Percentiles rank a stretch among this genome's conserved stretches.
Conservation (phyloP, 1,284 basidiomycete genomes). For the Blastosporella zonata region DNA sequence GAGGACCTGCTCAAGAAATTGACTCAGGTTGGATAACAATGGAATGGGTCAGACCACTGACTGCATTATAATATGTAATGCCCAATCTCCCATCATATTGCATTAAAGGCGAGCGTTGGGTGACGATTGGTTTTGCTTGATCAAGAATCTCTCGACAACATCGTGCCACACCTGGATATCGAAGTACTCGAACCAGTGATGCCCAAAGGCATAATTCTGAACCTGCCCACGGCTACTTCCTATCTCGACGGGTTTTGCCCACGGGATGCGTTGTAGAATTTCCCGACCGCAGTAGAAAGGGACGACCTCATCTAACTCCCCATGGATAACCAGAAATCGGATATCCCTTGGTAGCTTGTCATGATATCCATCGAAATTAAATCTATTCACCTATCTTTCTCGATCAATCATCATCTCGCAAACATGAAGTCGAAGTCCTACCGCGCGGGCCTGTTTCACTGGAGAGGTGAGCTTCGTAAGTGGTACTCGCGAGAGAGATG, state of each 20-base stretch:
- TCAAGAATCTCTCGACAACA: slow-evolving; percentile 36
- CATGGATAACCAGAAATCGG: slow-evolving; percentile 41
- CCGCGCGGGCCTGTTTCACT: slow-evolving; percentile 35
- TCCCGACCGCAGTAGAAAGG: slow-evolving; percentile 35
- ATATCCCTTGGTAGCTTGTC: slow-evolving; percentile 29
- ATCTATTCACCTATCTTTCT: slow-evolving; percentile 28
- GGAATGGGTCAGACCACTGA: slow-evolving; percentile 45
- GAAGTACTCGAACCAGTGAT: slow-evolving; percentile 48
- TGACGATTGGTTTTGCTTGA: slow-evolving; percentile 3
- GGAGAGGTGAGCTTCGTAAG: slow-evolving; percentile 1
- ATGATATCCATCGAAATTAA: slow-evolving; percentile 33
- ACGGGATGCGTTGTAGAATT: slow-evolving; percentile 34
- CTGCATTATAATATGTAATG: slow-evolving; percentile 29
- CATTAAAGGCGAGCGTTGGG: slow-evolving; percentile 9
- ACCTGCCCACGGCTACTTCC: slow-evolving; percentile 36
- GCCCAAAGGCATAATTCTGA: slow-evolving; percentile 38
- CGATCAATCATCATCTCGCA: not conserved
- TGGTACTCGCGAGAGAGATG: not conserved
- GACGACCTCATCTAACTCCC: slow-evolving; percentile 37
- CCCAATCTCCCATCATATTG: not conserved
- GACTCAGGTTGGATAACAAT: slow-evolving; percentile 43
- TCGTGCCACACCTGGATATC: slow-evolving; percentile 38
- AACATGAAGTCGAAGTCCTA: slow-evolving; percentile 12
- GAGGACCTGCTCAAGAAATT: slow-evolving; percentile 11
- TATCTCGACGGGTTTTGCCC: slow-evolving; percentile 32